phyloP scores from a whole-genome alignment of 2,329 filamentous ascomycete species.

The Tolypocladium amazonense region DNA sequence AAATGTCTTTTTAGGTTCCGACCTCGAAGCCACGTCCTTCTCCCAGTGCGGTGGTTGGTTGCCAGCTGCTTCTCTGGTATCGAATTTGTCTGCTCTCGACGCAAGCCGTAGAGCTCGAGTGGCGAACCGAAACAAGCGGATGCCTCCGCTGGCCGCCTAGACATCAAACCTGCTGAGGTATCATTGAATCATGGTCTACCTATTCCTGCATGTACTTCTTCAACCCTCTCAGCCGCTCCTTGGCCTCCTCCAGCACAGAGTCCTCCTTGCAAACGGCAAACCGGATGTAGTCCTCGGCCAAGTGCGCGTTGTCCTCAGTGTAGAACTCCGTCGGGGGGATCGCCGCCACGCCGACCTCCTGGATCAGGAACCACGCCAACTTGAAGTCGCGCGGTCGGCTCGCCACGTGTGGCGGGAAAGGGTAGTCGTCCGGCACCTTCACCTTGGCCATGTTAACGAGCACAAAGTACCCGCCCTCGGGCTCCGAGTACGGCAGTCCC shows the following conservation, averaged over 20 bases:
- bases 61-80: neutral
- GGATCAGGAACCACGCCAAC: slow-evolving; percentile 92
- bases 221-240: slow-evolving; percentile 61
- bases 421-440: slow-evolving; percentile 70
- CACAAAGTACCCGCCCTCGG: slow-evolving; percentile 96
- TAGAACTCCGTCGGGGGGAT: slow-evolving; percentile 98
- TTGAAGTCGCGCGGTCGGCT: slow-evolving; percentile 85
- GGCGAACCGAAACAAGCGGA: neutral
- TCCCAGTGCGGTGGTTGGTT: neutral
- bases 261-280: slow-evolving; percentile 97
- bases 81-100: neutral
- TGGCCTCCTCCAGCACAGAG: slow-evolving; percentile 68
- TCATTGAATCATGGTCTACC: neutral
- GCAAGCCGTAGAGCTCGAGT: neutral
- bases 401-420: slow-evolving; percentile 82
- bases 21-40: neutral
- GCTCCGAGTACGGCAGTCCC: slow-evolving; percentile 72
- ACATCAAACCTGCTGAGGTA: neutral
- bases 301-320: slow-evolving; percentile 68
- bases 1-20: neutral
- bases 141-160: neutral
- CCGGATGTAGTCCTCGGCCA: slow-evolving; percentile 86
- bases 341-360: slow-evolving; percentile 88
- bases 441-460: slow-evolving; percentile 89
- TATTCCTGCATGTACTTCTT: slow-evolving; percentile 53